phyloP scores from a whole-genome alignment of 2,329 filamentous ascomycete genomes.

The Cladophialophora bantiana region DNA sequence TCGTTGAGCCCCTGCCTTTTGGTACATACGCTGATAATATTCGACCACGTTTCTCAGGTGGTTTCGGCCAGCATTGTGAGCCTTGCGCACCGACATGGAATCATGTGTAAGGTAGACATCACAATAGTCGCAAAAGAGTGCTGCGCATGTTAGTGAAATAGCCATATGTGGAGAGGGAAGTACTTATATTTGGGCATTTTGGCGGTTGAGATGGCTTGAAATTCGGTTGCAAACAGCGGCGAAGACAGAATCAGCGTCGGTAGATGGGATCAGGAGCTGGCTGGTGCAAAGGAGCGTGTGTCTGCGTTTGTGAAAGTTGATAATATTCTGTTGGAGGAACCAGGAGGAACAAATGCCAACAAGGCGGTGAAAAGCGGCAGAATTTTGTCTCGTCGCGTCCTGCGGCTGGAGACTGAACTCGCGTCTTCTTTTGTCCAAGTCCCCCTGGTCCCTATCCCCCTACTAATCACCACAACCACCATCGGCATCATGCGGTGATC shows the following conservation, averaged over 20 bases:
- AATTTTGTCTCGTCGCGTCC: constrained; percentile 27
- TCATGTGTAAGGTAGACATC: constrained; percentile 99
- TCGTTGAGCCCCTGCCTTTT: constrained; percentile 2
- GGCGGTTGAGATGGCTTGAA: not conserved
- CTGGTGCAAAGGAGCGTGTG: not conserved
- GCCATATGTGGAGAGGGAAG: constrained; percentile 24
- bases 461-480: not conserved
- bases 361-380: constrained; percentile 32
- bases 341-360: not conserved
- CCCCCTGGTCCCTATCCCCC: not conserved
- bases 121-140: constrained; percentile 94
- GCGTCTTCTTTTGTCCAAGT: constrained; percentile 7
- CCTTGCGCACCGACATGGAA: constrained; percentile 99
- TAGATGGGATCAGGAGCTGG: not conserved
- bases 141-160: constrained; percentile 49
- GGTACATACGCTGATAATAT: constrained; percentile 85
- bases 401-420: not conserved
- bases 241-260: not conserved
- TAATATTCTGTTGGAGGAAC: not conserved
- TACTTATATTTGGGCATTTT: constrained; percentile 89
- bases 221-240: not conserved
- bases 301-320: not conserved
- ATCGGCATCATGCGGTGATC: constrained; percentile 18
- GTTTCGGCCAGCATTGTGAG: constrained; percentile 95
- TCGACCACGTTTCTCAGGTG: constrained; percentile 97